Evolutionary conservation across 176 grass and related monocot species (phyloP).

Genomic region (Pontederia paniculata): DNA sequence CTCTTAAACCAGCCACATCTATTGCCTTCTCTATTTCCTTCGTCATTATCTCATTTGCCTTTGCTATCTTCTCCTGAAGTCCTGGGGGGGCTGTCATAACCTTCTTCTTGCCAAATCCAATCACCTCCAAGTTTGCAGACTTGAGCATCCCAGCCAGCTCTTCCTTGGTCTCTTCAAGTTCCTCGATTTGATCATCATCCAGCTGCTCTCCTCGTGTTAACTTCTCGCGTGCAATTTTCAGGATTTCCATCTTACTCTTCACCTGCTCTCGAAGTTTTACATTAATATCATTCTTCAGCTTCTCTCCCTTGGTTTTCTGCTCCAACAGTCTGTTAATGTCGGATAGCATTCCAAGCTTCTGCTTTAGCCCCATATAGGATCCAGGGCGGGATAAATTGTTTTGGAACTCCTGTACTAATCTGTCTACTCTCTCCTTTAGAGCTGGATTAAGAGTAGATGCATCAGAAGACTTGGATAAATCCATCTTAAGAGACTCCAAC

Average conservation of each 20-base stretch:
- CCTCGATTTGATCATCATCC: neutral
- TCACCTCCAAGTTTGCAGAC: slow-evolving; percentile 10
- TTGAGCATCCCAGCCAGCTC: slow-evolving; percentile 6
- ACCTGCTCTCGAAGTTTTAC: slow-evolving; percentile 8
- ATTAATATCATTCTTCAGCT: slow-evolving; percentile 14
- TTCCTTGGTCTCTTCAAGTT: slow-evolving; percentile 3
- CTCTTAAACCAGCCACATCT: neutral
- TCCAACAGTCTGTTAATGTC: neutral
- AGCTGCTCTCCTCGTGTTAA: slow-evolving; percentile 2
- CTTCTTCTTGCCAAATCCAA: neutral
- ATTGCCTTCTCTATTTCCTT: slow-evolving; percentile 8
- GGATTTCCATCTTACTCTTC: neutral
- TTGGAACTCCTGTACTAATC: slow-evolving; percentile 7
- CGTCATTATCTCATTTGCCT: slow-evolving; percentile 4
- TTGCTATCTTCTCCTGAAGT: slow-evolving; percentile 3
- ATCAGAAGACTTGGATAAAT: slow-evolving; percentile 1
- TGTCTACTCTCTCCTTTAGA: slow-evolving; percentile 10
- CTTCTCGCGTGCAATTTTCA: slow-evolving; percentile 8
- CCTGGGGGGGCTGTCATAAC: neutral
- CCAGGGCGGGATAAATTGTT: slow-evolving; percentile 14
- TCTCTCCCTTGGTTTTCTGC: neutral
- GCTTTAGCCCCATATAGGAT: slow-evolving; percentile 7
- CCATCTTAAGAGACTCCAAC: slow-evolving; percentile 13
- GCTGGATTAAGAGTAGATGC: neutral
- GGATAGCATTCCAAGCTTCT: slow-evolving; percentile 13